Base-by-base conservation (phyloP, 805 yeast genomes). In the Candida caryicola region DNA sequence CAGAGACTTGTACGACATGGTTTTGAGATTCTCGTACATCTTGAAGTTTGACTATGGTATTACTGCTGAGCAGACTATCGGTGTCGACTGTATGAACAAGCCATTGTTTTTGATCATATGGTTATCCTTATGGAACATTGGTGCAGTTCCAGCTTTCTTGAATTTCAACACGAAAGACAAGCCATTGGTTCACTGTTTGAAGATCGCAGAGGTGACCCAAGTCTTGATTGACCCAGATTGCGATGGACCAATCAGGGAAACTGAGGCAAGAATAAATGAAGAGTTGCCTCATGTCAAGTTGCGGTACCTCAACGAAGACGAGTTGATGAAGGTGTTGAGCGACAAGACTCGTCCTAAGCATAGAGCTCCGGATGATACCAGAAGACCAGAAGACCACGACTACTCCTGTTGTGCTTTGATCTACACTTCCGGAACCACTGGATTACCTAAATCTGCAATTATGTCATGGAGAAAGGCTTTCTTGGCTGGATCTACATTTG, bases 351-450 rank as follows among this genome's bases (percentile, higher is more conserved):
- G 74, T 23, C 77, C 78, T 13, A 58, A 64, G 54, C 71, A 76
- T 54, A 62, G 90, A 54, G 78, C 82, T 40, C 62, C 69, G 0
- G 80, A 81, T 49, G 49, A 61, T 6, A 61, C 76, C 7, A 76
- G 95, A 60, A 76, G 85, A 47, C 75, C 77, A 6, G 61, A 62
- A 6, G 79, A 79, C 36, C 60, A 69, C 9, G 83, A 82, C 55
- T 76, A 69, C 47, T 75, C 78, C 39, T 75, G 91, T 3, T 81
- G 85, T 15, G 74, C 82, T 47, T 72, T 86, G 47, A 86, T 90
- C 36, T 90, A 82, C 60, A 90, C 98, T 0, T 85, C 95, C 0
- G 98, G 98, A 28, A 91, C 97, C 5, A 87, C 97, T 0, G 97
- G 97, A 0, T 65, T 90, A 44, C 97, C 98, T 12, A 90, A 90